A percentile compares a stretch with the other conserved stretches of the same genome.
Evolutionary conservation across 441 rosid genomes (phyloP).

Genomic region (Brassica balearica): DNA sequence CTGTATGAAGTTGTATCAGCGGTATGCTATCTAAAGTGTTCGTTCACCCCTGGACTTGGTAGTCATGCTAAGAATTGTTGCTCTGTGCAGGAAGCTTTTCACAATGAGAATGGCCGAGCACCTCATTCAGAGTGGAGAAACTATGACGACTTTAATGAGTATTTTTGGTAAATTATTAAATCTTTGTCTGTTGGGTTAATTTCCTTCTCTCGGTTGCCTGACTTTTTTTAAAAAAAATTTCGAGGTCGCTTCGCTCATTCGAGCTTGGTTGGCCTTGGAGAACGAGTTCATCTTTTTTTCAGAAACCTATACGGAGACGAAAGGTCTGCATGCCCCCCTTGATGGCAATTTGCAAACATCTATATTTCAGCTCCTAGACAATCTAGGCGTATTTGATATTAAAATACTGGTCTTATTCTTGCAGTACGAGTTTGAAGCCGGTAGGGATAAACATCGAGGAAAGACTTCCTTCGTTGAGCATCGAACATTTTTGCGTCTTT

Average conservation of each 20-base stretch:
- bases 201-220: conserved; percentile 31
- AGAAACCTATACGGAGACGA: conserved; percentile 66
- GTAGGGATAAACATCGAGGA: conserved; percentile 74
- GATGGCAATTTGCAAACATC: conserved; percentile 15
- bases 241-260: conserved; percentile 92
- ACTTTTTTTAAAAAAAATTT: conserved; percentile 28
- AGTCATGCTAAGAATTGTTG: conserved; percentile 3
- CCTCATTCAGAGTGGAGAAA: conserved; percentile 98
- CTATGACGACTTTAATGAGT: conserved; percentile 96
- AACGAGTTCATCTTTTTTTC: conserved; percentile 67
- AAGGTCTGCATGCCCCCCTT: conserved; percentile 57
- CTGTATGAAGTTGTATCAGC: conserved; percentile 84
- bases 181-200: conserved; percentile 8
- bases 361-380: conserved; percentile 23
- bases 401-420: conserved; percentile 30
- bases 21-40: conserved; percentile 55
- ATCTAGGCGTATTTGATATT: conserved; percentile 23
- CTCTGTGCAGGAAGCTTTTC: conserved; percentile 78
- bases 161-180: conserved; percentile 70
- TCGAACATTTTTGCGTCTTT: conserved; percentile 93
- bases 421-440: conserved; percentile 71
- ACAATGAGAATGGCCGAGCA: conserved; percentile 91
- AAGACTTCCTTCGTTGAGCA: conserved; percentile 99
- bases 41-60: conserved; percentile 19
- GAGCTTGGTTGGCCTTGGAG: conserved; percentile 99